Evolutionary conservation across 192 early-diverging fungal genomes (phyloP), one percentile per base, ranked within the genome.

Genomic region (Dissophora globulifera): DNA sequence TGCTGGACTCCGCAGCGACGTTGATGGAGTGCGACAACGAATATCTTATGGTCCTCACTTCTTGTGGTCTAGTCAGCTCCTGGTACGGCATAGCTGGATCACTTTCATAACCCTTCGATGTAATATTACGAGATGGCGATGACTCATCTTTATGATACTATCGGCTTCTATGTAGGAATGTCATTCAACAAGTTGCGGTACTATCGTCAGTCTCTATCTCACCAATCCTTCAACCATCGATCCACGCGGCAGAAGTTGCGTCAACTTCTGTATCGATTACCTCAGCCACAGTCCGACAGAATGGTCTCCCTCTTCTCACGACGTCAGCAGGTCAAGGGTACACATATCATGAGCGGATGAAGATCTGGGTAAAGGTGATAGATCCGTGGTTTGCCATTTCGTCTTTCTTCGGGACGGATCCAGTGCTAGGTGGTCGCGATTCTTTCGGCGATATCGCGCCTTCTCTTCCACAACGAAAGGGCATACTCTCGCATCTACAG

Each of bases 31-130:
- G 81, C 33, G 81, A 81, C 17, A 80, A 81, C 5, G 66, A 81
- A n/a, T 91, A 83, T 58, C 68, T 94, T 11, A 81, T 95, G 78
- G 85, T 82, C 33, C 58, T 95, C 17, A 87, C 86, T 22, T 80
- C 85, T 10, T 80, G 79, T 47, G 93, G 92, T 11, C 62, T 85
- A 32, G 33, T 95, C 9, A 85, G 72, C 66, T 79, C 89, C 20
- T 95, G 93, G 93, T 90, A 80, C 32, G 67, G 49, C 25, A n/a
- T n/a, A n/a, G n/a, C n/a, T n/a, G n/a, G n/a, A n/a, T n/a, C n/a
- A n/a, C n/a, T n/a, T n/a, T n/a, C n/a, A n/a, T n/a, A n/a, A n/a
- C n/a, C n/a, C n/a, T n/a, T n/a, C n/a, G n/a, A n/a, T n/a, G n/a
- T n/a, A n/a, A n/a, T n/a, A n/a, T n/a, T n/a, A n/a, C n/a, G n/a